A percentile compares a stretch with the other conserved stretches of the same genome.
These are phyloP conservation scores for Cydonia oblonga DNA, from an alignment of 331 rosid genomes.

Conservation along the genomic window DNA sequence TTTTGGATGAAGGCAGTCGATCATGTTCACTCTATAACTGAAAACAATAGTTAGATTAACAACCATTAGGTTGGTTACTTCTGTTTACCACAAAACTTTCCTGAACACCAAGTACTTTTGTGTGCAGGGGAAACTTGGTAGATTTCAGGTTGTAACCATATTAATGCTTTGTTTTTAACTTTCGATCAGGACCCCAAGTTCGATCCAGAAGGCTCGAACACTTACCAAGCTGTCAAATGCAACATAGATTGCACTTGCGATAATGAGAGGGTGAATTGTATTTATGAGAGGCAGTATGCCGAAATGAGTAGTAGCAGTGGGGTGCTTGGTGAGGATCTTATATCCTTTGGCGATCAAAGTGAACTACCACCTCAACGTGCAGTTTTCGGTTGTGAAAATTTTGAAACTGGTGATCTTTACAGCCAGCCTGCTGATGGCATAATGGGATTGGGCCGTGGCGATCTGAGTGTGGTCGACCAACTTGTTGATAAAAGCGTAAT, in stretches of 20 bases:
- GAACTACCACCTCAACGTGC: constrained; percentile 68
- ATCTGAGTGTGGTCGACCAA: constrained; percentile 79
- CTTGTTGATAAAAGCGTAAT: constrained; percentile 68
- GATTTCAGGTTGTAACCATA: background rate
- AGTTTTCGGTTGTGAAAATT: constrained; percentile 79
- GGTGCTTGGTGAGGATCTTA: constrained; percentile 73
- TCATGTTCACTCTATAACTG: background rate
- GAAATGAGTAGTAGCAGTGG: constrained; percentile 92
- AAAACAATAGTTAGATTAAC: background rate
- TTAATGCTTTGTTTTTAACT: constrained; percentile 7
- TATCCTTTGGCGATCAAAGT: constrained; percentile 76
- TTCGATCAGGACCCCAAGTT: constrained; percentile 65
- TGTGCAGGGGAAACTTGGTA: background rate
- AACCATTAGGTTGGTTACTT: background rate
- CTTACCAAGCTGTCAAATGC: constrained; percentile 74
- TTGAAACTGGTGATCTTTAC: constrained; percentile 78
- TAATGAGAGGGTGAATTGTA: constrained; percentile 41
- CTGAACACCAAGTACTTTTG: background rate
- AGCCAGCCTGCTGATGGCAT: constrained; percentile 94
- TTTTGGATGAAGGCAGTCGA: background rate
- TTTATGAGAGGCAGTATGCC: constrained; percentile 86
- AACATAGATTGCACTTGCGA: constrained; percentile 63
- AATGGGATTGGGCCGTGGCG: constrained; percentile 94
- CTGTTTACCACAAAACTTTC: background rate
- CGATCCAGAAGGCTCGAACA: constrained; percentile 60